Evolutionary conservation across 805 yeast species (phyloP), one percentile per base, ranked within the genome.

Genomic region (Barnettozyma salicaria): DNA sequence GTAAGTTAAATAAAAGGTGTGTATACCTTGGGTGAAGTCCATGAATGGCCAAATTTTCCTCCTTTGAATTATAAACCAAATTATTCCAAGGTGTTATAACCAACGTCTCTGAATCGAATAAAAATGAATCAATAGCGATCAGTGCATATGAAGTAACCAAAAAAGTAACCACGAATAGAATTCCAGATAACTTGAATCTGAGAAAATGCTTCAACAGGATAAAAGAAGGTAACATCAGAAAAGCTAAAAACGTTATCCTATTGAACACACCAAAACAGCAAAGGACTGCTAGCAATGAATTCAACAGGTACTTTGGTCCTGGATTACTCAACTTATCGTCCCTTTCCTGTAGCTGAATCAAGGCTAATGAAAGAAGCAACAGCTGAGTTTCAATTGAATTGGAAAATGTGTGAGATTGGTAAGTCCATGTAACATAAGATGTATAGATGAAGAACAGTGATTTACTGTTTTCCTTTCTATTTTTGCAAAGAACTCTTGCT

Each of bases 341-440:
- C 30, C 40, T 40, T 27, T 22, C 33, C 49, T 47, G 37, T 51
- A 47, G 61, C 48, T 52, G 72, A 53, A 50, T 60, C 65, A 47
- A 63, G 14, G 60, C 56, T 49, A 60, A 78, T 59, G 27, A 74
- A 61, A 41, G 41, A 50, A 41, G 67, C 64, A 55, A 43, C 19
- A 54, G 38, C 61, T 56, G 26, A 1, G 84, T 81, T 56, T 92
- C 99, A 2, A 85, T 52, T 17, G 88, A 74, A 55, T 92, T 92
- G n/a, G 96, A 84, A 50, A 92, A 84, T 1, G 94, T 78, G 54
- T 88, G 97, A 0, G 85, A 68, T 54, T 92, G 97, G 50, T 79
- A 79, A 1, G 80, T 75, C 64, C 86, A 67, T 0, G 95, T 79
- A 22, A 87, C 70, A 52, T 84, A 90, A 2, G 80, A 74, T 1